Base-by-base conservation (phyloP, 2,329 filamentous ascomycete genomes). In the Fusarium bulbicola region DNA sequence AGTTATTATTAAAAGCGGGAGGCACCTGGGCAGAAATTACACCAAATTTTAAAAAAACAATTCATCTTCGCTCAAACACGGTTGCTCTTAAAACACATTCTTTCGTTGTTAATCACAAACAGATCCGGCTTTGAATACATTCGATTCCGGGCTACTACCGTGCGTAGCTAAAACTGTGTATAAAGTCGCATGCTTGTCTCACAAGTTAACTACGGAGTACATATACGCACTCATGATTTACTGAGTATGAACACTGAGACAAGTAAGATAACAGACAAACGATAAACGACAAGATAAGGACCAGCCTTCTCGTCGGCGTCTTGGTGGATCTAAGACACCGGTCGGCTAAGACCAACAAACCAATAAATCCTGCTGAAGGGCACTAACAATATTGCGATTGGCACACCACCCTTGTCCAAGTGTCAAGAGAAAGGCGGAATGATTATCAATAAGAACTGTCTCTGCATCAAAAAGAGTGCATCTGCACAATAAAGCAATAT, bases 121-220 rank as follows among this genome's bases (percentile, higher is more conserved):
- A 0, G 2, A n/a, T n/a, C 4, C 14, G 4, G 30, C 4, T 6
- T 6, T 0, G 6, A 0, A 6, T 8, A 4, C 1, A 12, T 9
- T 5, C 8, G 0, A 45, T 6, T 26, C n/a, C n/a, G 2, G 1
- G 5, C 26, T 13, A 20, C 11, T 0, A 18, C 24, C 11, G 18
- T 10, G 1, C 7, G 2, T 0, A 15, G 21, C 13, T 15, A 16
- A 46, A 14, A 1, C 20, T 30, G 7, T 30, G 3, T 30, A n/a
- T 16, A 0, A 7, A n/a, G 20, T 5, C 0, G 7, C 7, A 30
- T 21, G 10, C 3, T 9, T 30, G 13, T 30, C 45, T 30, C 4
- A 11, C 9, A 21, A 15, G 26, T 15, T 1, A 9, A 30, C 5
- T 11, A 12, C 9, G 28, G 28, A 30, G 9, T 30, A 30, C 30